Conservation (phyloP, 2,329 filamentous ascomycete species). For the Alternaria atra region DNA sequence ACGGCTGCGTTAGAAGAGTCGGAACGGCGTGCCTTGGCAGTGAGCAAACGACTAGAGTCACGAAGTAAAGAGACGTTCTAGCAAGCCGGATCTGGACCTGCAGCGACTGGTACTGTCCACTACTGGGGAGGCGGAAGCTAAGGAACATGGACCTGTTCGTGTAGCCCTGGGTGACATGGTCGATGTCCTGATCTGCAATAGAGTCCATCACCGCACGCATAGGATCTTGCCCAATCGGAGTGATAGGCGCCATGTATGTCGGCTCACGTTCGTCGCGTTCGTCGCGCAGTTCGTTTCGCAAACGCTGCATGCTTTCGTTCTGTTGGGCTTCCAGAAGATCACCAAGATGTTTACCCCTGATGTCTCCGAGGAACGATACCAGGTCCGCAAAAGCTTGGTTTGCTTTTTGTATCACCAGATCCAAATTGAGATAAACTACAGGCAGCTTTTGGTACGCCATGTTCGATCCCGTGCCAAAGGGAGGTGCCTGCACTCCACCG, state of each 20-base stretch:
- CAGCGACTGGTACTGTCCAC: slow-evolving; percentile 46
- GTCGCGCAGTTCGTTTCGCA: slow-evolving; percentile 57
- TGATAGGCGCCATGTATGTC: slow-evolving; percentile 61
- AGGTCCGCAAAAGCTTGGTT: slow-evolving; percentile 57
- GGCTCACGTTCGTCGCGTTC: slow-evolving; percentile 60
- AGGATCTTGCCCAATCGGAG: slow-evolving; percentile 54
- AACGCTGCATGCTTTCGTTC: slow-evolving; percentile 53
- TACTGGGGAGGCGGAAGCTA: slow-evolving; percentile 49
- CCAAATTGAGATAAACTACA: slow-evolving; percentile 57
- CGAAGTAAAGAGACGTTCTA: slow-evolving; percentile 58
- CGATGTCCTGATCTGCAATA: slow-evolving; percentile 54
- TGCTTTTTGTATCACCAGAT: slow-evolving; percentile 58
- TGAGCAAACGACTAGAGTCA: slow-evolving; percentile 52
- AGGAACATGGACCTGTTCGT: slow-evolving; percentile 53
- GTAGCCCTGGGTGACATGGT: slow-evolving; percentile 56
- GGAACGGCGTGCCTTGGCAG: slow-evolving; percentile 35
- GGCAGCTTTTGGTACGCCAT: slow-evolving; percentile 42
- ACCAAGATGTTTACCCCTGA: slow-evolving; percentile 52
- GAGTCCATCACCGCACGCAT: slow-evolving; percentile 52
- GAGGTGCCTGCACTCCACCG: slow-evolving; percentile 22
- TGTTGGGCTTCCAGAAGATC: slow-evolving; percentile 56
- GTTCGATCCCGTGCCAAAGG: slow-evolving; percentile 37
- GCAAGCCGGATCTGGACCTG: slow-evolving; percentile 50
- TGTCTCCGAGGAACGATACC: slow-evolving; percentile 50
- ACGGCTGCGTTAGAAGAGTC: slow-evolving; percentile 46